Percentiles rank a stretch among this genome's conserved stretches.
phyloP scores from a whole-genome alignment of 345 rosid species.

The Chamaenerion angustifolium region DNA sequence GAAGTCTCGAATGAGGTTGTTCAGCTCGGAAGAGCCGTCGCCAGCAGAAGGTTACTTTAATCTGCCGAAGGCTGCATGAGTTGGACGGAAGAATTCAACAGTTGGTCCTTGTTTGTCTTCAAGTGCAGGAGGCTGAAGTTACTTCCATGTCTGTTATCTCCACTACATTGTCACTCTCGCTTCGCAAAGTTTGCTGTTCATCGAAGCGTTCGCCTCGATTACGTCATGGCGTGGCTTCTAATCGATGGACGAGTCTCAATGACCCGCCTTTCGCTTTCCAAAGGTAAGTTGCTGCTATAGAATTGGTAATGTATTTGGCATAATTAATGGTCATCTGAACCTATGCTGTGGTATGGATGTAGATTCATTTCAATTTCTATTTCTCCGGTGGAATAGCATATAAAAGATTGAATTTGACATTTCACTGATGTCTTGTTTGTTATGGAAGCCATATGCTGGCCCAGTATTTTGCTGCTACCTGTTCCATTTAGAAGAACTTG shows the following conservation, averaged over 20 bases:
- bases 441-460: too few species aligned
- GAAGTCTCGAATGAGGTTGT: not conserved
- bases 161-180: slow-evolving; percentile 5
- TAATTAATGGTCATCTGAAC: too few species aligned
- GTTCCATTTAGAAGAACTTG: too few species aligned
- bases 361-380: too few species aligned
- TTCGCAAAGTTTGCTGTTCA: slow-evolving; percentile 21
- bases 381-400: too few species aligned
- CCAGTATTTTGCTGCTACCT: too few species aligned
- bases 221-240: slow-evolving; percentile 49
- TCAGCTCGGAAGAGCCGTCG: not conserved
- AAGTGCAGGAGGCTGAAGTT: not conserved
- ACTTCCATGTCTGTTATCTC: slow-evolving; percentile 7
- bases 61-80: slow-evolving; percentile 11
- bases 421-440: too few species aligned
- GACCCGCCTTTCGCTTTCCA: not conserved
- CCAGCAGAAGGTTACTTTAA: not conserved
- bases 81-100: slow-evolving; percentile 4
- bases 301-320: too few species aligned
- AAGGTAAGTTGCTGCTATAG: not conserved
- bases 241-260: slow-evolving; percentile 40
- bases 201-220: slow-evolving; percentile 28
- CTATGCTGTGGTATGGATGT: too few species aligned
- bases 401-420: too few species aligned
- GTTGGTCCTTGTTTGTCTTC: slow-evolving; percentile 5